phyloP scores from a whole-genome alignment of 805 yeast species.

The Schizosaccharomyces octosporus region DNA sequence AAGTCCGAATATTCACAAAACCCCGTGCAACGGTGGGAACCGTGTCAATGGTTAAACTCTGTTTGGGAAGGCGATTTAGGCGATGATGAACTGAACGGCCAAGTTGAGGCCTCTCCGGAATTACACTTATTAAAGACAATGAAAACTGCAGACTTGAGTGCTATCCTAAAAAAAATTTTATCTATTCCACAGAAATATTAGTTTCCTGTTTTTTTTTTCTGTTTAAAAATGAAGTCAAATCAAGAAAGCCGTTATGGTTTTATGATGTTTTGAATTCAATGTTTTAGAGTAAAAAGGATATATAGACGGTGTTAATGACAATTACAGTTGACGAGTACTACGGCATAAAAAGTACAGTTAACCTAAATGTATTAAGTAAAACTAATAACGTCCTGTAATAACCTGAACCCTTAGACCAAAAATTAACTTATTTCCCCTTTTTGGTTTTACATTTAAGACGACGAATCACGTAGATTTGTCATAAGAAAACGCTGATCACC shows the following conservation, averaged over 20 bases:
- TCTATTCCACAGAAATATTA: background rate
- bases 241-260: no score
- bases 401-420: no score
- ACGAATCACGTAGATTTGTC: background rate
- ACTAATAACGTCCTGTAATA: no score
- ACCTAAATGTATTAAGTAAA: no score
- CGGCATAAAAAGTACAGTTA: no score
- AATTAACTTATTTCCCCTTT: no score
- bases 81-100: background rate
- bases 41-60: background rate
- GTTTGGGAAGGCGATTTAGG: conserved; percentile 1
- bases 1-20: background rate
- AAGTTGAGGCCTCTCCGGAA: background rate
- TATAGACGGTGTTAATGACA: no score
- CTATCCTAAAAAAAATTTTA: background rate
- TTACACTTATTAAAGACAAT: background rate
- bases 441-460: background rate
- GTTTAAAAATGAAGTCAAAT: background rate
- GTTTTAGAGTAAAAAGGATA: no score
- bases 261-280: no score
- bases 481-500: background rate
- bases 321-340: no score
- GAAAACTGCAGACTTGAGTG: background rate
- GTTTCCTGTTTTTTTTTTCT: no score
- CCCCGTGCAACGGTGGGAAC: background rate